Evolutionary conservation across 768 basidiomycete genomes (phyloP), one percentile per base, ranked within the genome.

Genomic region (Tulasnella sp.): DNA sequence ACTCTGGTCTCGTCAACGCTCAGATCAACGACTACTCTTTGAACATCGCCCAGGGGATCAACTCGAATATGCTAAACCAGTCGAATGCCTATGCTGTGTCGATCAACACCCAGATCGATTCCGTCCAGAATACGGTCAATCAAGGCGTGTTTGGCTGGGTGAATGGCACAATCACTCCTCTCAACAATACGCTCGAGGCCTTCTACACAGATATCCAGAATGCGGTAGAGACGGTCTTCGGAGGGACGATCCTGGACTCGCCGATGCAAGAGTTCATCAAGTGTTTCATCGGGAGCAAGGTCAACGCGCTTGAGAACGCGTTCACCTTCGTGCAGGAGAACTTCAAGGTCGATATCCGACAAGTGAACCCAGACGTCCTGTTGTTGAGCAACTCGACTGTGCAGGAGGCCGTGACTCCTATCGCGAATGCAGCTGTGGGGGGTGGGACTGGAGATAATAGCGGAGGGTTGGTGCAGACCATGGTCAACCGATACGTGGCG

Each of bases 111-210:
- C 85, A 80, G 29, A 81, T 97, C 21, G 77, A 80, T 50, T 65
- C 65, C 31, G 76, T 90, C 50, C 88, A 98, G 72, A 75, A 74
- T 41, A 79, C 81, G 4, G 80, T 98, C 70, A 90, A 97, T 68
- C 73, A 89, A 42, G 87, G 86, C 24, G 72, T 98, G 48, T 94
- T 98, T 63, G 92, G 92, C 9, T 98, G 93, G 93, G 84, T 98
- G 50, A 92, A 97, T 65, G 78, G 75, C 17, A 94, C 94, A 7
- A 94, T 92, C 1, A 82, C 81, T 2, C 82, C 84, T 4, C 78
- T 99, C 54, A 99, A 99, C 70, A 73, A 75, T 65, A 96, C 94
- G 2, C 73, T 99, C 66, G 84, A 80, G 68, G 76, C 75, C 48
- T 94, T 99, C 70, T 98, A 98, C 72, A 75, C 75, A 58, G 92